phyloP scores from a whole-genome alignment of 169 alveolate genomes.

The Plasmodium vivax region DNA sequence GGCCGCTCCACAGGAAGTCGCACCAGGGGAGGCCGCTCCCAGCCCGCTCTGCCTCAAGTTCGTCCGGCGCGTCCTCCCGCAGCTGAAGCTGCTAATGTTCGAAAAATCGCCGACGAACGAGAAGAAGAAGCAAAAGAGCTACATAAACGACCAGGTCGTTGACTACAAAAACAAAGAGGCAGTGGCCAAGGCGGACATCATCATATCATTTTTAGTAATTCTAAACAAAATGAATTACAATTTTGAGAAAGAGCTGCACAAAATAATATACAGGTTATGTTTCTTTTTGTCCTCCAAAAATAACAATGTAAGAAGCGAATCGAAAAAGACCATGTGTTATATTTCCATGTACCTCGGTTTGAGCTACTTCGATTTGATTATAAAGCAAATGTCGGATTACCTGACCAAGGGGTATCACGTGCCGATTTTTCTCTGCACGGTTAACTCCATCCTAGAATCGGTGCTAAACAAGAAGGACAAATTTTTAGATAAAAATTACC shows the following conservation, averaged over 20 bases:
- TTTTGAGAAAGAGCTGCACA: constrained; percentile 71
- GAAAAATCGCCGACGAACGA: constrained; percentile 2
- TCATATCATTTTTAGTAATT: constrained; percentile 56
- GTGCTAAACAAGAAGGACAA: constrained; percentile 53
- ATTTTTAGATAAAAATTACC: constrained; percentile 47
- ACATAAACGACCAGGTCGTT: constrained; percentile 59
- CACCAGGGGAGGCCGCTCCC: neutral
- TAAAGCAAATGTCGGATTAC: constrained; percentile 65
- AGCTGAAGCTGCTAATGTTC: constrained; percentile 44
- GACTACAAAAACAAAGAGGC: constrained; percentile 44
- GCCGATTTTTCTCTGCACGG: constrained; percentile 59
- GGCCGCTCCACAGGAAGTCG: neutral
- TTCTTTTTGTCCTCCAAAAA: constrained; percentile 48
- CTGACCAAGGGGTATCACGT: constrained; percentile 69
- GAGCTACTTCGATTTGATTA: constrained; percentile 56
- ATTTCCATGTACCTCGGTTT: constrained; percentile 75
- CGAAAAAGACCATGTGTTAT: constrained; percentile 56
- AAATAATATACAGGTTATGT: constrained; percentile 61
- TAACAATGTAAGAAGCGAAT: constrained; percentile 60
- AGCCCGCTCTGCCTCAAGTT: constrained; percentile 25
- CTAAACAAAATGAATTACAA: constrained; percentile 67
- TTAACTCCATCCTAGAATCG: constrained; percentile 51
- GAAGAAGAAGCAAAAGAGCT: constrained; percentile 36
- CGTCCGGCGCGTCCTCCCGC: constrained; percentile 14
- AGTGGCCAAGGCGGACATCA: constrained; percentile 59